Evolutionary conservation across 2,329 filamentous ascomycete species (phyloP).

Genomic region (Ophiostoma ulmi): DNA sequence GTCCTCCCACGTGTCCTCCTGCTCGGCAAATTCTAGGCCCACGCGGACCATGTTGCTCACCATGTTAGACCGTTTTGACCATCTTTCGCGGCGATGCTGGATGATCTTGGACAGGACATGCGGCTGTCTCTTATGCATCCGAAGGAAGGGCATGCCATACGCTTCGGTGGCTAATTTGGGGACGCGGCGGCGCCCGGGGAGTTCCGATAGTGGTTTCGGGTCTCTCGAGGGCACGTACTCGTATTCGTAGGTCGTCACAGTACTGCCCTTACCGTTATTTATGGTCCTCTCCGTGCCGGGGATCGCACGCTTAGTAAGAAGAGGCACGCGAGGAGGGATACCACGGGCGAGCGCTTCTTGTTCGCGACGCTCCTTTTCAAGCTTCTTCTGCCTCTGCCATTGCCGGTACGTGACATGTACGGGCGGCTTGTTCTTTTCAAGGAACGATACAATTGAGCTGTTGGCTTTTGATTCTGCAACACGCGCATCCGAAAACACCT

Average conservation of each 20-base stretch:
- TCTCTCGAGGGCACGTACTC: slow-evolving; percentile 45
- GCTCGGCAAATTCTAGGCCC: slow-evolving; percentile 29
- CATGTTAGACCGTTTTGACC: slow-evolving; percentile 39
- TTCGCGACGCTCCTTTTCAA: background rate
- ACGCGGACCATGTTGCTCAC: slow-evolving; percentile 41
- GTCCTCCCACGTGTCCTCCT: slow-evolving; percentile 49
- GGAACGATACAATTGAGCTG: slow-evolving; percentile 39
- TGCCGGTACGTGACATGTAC: slow-evolving; percentile 14
- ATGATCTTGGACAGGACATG: slow-evolving; percentile 54
- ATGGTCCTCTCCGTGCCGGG: slow-evolving; percentile 26
- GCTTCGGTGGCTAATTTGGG: slow-evolving; percentile 53
- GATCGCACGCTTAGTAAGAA: slow-evolving; percentile 29
- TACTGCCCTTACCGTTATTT: slow-evolving; percentile 21
- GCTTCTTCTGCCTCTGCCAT: slow-evolving; percentile 1
- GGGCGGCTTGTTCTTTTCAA: slow-evolving; percentile 31
- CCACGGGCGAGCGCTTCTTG: slow-evolving; percentile 22
- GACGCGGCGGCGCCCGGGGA: slow-evolving; percentile 49
- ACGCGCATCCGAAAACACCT: slow-evolving; percentile 39
- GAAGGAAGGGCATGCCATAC: slow-evolving; percentile 57
- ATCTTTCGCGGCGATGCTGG: slow-evolving; percentile 44
- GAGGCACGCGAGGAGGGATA: slow-evolving; percentile 26
- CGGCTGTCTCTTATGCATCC: slow-evolving; percentile 62
- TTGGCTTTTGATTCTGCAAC: slow-evolving; percentile 39
- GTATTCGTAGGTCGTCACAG: slow-evolving; percentile 21
- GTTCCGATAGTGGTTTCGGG: slow-evolving; percentile 45